Evolutionary conservation across 2,329 filamentous ascomycete genomes (phyloP), one percentile per base, ranked within the genome.

Genomic region (Chaetomium olivaceum): DNA sequence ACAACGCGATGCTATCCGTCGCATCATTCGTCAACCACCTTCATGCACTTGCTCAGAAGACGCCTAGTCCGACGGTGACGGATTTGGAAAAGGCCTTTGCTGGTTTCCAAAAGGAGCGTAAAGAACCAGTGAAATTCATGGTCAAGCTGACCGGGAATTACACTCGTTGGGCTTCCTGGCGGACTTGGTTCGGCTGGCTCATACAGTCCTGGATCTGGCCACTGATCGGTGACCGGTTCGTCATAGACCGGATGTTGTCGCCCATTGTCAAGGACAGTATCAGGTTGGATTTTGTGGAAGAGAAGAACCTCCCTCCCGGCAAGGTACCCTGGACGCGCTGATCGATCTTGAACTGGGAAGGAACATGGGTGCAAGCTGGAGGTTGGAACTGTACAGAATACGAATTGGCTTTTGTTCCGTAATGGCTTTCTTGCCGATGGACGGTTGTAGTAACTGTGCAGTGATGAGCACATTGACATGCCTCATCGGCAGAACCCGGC

Each of bases 131-230:
- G 39, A 7, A 1, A 43, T 19, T 43, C 5, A 43, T 43, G 5
- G 4, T 7, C 4, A 19, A 19, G 16, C 6, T 43, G 16, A 43
- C 39, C 4, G 39, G 39, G 7, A 43, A 43, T 19, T 43, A 55
- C 52, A 55, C 52, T 55, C 52, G 52, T 16, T 55, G 56, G 56
- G n/a, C 39, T 23, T 58, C 56, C 0, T 58, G 39, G 39, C 56
- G 56, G 39, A 48, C 46, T 48, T 48, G 56, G 36, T 29, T 29
- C 21, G 39, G 56, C 36, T 58, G 56, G 56, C 46, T 58, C 19
- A 58, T 58, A 25, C 56, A 58, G 23, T 58, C 25, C n/a, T 58
- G 56, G 56, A n/a, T 48, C 36, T 58, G 56, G 56, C 56, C 56
- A 11, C 56, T 58, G 27, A 12, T 31, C 3, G 56, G 56, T 25